Evolutionary conservation across 2,329 filamentous ascomycete species (phyloP), one percentile per base, ranked within the genome.

Genomic region (Botrytis fabae): DNA sequence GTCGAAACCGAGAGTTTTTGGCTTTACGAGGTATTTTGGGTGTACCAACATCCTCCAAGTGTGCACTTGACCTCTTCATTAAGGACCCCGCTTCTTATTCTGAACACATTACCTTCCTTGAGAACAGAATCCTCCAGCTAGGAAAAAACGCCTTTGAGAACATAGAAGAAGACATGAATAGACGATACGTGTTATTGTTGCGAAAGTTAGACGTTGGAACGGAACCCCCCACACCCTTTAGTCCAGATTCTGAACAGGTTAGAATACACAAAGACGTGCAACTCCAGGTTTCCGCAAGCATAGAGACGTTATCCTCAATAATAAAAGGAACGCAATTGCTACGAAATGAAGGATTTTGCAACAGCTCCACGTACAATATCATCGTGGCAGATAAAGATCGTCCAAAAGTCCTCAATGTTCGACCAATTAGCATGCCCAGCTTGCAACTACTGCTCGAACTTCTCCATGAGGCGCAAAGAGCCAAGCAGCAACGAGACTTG

Each of bases 191-290:
- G 20, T 28, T 59, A 4, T 0, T 2, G 1, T 32, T 59, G 14
- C 54, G 28, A 32, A 4, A 59, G 16, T 20, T 59, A 0, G 28
- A 5, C 20, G 0, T 0, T 59, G 16, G 6, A 20, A 2, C 9
- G 16, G 16, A 32, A 0, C 1, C 16, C n/a, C 4, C 3, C 16
- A 20, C 28, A 3, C 28, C 28, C 0, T 10, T 59, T 9, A 59
- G 16, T 16, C 8, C 18, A 28, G 9, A 28, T 20, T 32, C 1
- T 59, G 32, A 38, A 25, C 57, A 2, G 8, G 7, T 10, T 4
- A 35, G 20, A 60, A 35, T 22, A 14, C 25, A 60, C 20, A 4
- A 2, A 0, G 22, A 38, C 18, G 25, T 60, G 1, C 18, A 38
- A 18, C 7, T 25, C 0, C 18, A 35, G 22, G 7, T 25, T 18